These are phyloP conservation scores for Hypsizygus marmoreus DNA, from an alignment of 768 basidiomycete genomes.

Conservation along the genomic window DNA sequence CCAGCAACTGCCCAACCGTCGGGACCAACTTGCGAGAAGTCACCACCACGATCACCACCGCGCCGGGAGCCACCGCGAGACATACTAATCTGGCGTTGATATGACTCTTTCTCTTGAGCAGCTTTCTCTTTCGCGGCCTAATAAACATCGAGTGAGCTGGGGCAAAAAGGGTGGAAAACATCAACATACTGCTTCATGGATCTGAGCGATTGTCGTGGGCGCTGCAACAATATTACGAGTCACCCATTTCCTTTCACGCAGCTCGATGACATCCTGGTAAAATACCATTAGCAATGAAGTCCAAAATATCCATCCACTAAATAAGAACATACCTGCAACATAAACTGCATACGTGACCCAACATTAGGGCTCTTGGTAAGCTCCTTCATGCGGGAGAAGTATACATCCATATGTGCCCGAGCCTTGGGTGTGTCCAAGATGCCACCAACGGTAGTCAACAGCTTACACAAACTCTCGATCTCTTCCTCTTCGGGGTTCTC, in stretches of 20 bases:
- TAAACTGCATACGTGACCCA: slow-evolving; percentile 88
- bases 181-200: slow-evolving; percentile 78
- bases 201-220: slow-evolving; percentile 85
- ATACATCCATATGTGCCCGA: slow-evolving; percentile 85
- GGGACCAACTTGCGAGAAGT: slow-evolving; percentile 57
- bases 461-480: slow-evolving; percentile 93
- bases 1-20: slow-evolving; percentile 90
- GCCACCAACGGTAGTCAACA: slow-evolving; percentile 86
- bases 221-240: slow-evolving; percentile 70
- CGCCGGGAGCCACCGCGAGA: slow-evolving; percentile 90
- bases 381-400: slow-evolving; percentile 89
- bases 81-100: slow-evolving; percentile 69
- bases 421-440: slow-evolving; percentile 82
- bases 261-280: slow-evolving; percentile 83
- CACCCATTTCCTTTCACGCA: slow-evolving; percentile 83
- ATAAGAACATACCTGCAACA: slow-evolving; percentile 76
- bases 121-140: slow-evolving; percentile 86
- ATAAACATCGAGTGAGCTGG: slow-evolving; percentile 5
- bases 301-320: slow-evolving; percentile 1
- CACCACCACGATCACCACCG: slow-evolving; percentile 71
- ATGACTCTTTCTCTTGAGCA: slow-evolving; percentile 58
- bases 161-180: slow-evolving; percentile 2
- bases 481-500: slow-evolving; percentile 97
- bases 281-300: slow-evolving; percentile 10
- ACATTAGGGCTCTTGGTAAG: slow-evolving; percentile 75